Evolutionary conservation across 2,329 filamentous ascomycete genomes (phyloP).

Genomic region (Aureobasidium mangrovei): DNA sequence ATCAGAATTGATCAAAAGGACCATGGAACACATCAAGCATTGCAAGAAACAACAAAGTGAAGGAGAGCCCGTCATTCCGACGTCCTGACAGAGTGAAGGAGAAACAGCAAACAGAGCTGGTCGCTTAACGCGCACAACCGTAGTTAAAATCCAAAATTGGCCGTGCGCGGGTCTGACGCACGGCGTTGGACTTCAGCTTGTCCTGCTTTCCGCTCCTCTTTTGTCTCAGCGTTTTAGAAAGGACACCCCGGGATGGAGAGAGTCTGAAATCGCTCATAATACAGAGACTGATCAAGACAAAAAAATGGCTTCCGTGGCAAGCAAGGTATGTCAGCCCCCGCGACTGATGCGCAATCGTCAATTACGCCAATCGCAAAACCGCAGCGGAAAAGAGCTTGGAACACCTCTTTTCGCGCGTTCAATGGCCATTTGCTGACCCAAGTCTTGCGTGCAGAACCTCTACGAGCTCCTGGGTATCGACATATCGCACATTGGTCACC

Average conservation of each 20-base stretch:
- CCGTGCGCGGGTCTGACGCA: background rate
- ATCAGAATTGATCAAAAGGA: too few relatives aligned
- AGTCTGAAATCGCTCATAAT: slow-evolving; percentile 12
- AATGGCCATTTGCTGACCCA: slow-evolving; percentile 12
- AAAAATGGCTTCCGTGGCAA: slow-evolving; percentile 14
- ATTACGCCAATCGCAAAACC: background rate
- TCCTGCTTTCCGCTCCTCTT: background rate
- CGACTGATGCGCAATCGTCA: background rate
- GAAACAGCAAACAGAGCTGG: too few relatives aligned
- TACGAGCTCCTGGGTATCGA: slow-evolving; percentile 92
- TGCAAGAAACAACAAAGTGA: too few relatives aligned
- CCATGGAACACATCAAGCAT: too few relatives aligned
- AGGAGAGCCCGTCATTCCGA: too few relatives aligned
- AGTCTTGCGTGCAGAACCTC: slow-evolving; percentile 60
- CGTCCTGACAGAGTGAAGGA: too few relatives aligned
- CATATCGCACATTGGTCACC: slow-evolving; percentile 4
- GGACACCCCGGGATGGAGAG: slow-evolving; percentile 3
- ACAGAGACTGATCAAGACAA: slow-evolving; percentile 12
- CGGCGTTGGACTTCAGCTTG: background rate
- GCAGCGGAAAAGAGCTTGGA: background rate
- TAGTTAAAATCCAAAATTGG: background rate
- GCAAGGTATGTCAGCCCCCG: slow-evolving; percentile 12
- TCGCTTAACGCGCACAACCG: too few relatives aligned
- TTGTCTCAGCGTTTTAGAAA: background rate
- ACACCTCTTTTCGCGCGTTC: background rate